Evolutionary conservation across 2,329 filamentous ascomycete species (phyloP), one percentile per base, ranked within the genome.

Genomic region (Purpureocillium lavendulum): DNA sequence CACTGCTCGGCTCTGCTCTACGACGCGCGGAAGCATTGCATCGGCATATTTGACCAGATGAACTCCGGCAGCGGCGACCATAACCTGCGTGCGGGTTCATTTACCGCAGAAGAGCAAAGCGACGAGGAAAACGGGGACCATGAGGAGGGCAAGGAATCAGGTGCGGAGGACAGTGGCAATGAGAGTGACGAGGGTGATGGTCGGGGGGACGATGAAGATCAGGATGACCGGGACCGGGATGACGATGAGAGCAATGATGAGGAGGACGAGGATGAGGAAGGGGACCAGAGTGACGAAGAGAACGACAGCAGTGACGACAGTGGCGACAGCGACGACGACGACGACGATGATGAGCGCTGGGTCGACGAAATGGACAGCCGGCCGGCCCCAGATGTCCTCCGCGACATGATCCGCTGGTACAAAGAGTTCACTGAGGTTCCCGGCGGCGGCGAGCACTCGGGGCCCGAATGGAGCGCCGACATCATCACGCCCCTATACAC

Each of bases 1-100:
- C 52, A 55, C 33, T 13, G 40, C 13, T 46, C 43, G 16, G 41
- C 48, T 12, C 45, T 58, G 9, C 38, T 58, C 3, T 58, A 60
- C 34, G 49, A 57, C 37, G 48, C 55, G 3, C 45, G 40, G 13
- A 37, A 33, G 24, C 49, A 59, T 35, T 31, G 31, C 8, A 53
- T 57, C 13, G 50, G 52, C 12, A 47, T 56, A 4, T 49, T 47
- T 12, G 42, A 39, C 7, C 44, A 44, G 18, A 17, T 16, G 40
- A 24, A 8, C 8, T n/a, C 26, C 28, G 26, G 35, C 14, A 30
- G 14, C 35, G 3, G 35, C 18, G 35, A 37, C 10, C 35, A 12
- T 16, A 30, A 30, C 35, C 16, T 37, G 28, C n/a, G 13, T 7
- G 35, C 18, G 16, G 28, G 28, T 4, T 36, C n/a, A n/a, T n/a